Evolutionary conservation across 169 alveolate species (phyloP), one percentile per base, ranked within the genome.

Genomic region (Cryptosporidium muris): DNA sequence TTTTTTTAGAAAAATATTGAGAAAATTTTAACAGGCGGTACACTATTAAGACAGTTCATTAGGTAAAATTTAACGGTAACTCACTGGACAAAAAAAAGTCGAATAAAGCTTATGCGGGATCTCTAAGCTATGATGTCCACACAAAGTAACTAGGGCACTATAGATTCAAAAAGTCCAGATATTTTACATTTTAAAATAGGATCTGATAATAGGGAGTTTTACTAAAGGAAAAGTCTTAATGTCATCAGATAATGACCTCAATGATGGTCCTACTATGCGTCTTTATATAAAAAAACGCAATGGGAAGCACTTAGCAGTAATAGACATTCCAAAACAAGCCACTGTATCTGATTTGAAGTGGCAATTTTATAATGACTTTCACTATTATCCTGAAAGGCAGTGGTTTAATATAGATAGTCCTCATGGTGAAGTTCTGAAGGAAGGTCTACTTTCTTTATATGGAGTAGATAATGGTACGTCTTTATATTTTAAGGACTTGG

Each of bases 301-400:
- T 74, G 85, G 85, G 53, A 74, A 74, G 2, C 85, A 74, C n/a
- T 68, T 74, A 25, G 85, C 85, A 54, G 85, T 74, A 16, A 47
- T 74, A 14, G 60, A 74, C 60, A 58, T 74, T 25, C 40, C 54
- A 40, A 74, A 74, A 12, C 38, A 54, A 58, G 85, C 85, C 34
- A 74, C 66, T 43, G 85, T 62, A 25, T 25, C 53, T 74, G 85
- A 74, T 47, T 25, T 74, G n/a, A 74, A 74, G 49, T 60, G 47
- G n/a, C 68, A 74, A 11, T 74, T 74, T 74, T 74, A 74, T 12
- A 54, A 58, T 1, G 85, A 74, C 51, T 25, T 74, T 88, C 95
- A 91, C 63, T 92, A 89, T 65, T 92, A 92, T 51, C 95, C 95
- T 4, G 93, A 92, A 67, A 81, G 95, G 47, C 95, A 92, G 82